Evolutionary conservation across 2,329 filamentous ascomycete genomes (phyloP), one percentile per base, ranked within the genome.

Genomic region (Akanthomyces uredinophilus): DNA sequence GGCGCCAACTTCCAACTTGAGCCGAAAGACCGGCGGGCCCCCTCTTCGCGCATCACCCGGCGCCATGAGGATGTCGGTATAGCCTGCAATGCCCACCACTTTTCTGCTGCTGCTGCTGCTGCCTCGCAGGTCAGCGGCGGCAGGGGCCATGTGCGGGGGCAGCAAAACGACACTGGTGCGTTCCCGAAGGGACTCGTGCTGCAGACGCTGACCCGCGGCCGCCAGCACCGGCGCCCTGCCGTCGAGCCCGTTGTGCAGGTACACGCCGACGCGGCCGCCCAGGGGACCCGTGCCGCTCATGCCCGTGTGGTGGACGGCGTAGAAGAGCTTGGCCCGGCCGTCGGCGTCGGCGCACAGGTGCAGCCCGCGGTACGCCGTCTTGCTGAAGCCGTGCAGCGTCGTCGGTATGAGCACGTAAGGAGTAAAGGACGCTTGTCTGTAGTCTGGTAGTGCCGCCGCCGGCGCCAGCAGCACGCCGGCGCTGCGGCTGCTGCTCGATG

Each of bases 201-300:
- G 50, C 50, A 29, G 20, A n/a, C 29, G 50, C 16, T 39, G 10
- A 11, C 22, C 50, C 29, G 50, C 29, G 16, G 50, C 50, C 6
- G 50, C 29, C 16, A 52, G 32, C 10, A 52, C 50, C 1, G n/a
- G 27, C n/a, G 50, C 50, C 5, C 20, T 39, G n/a, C 1, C 10
- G 50, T 52, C 50, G 16, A 52, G 29, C 10, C 50, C 50, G n/a
- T 52, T 52, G 50, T 52, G 50, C n/a, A 52, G 50, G 13, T 52
- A 18, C 50, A 52, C 50, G 29, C 50, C 50, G 8, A n/a, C 18
- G 1, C 50, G 29, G 29, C 8, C 8, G 16, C 50, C 50, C 18
- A 52, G 50, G 2, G 32, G 47, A 7, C 47, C 50, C 18, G 32
- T 13, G n/a, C 50, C 10, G 50, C 50, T 39, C 29, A 52, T 2